Evolutionary conservation across 352 stramenopile genomes (phyloP).

Genomic region (Phytophthora pisi): DNA sequence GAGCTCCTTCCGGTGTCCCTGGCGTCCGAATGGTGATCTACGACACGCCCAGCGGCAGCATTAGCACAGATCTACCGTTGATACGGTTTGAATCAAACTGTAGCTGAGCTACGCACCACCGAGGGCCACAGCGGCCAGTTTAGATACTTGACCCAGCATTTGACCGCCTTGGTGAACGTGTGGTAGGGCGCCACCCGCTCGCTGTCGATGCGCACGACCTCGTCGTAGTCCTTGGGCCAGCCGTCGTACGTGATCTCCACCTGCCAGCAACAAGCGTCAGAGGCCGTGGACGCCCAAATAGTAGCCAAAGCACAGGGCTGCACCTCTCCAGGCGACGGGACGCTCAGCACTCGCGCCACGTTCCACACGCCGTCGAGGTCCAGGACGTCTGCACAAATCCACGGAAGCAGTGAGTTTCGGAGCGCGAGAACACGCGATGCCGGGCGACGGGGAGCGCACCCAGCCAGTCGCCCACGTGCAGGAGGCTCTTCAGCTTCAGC

Average conservation of each 20-base stretch:
- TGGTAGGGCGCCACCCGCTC: conserved; percentile 72
- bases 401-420: background rate
- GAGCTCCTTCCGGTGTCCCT: conserved; percentile 44
- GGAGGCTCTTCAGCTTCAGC: background rate
- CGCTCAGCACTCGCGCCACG: conserved; percentile 53
- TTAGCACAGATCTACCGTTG: background rate
- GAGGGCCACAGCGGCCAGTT: conserved; percentile 83
- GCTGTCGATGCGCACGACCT: conserved; percentile 62
- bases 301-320: background rate
- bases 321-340: conserved; percentile 33
- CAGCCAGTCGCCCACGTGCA: conserved; percentile 1
- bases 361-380: conserved; percentile 74
- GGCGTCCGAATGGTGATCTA: conserved; percentile 72
- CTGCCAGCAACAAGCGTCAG: conserved; percentile 23
- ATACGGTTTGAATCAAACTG: background rate
- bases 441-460: background rate
- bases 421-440: background rate
- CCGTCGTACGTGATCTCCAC: conserved; percentile 77
- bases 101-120: conserved; percentile 37
- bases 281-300: background rate
- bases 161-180: conserved; percentile 79
- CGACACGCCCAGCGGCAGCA: background rate
- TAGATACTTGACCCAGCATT: conserved; percentile 83
- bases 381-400: conserved; percentile 55
- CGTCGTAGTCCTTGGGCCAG: conserved; percentile 61